A percentile compares a stretch with the other conserved stretches of the same genome.
phyloP scores from a whole-genome alignment of 176 grass and related monocot genomes.

The Oryza meridionalis region DNA sequence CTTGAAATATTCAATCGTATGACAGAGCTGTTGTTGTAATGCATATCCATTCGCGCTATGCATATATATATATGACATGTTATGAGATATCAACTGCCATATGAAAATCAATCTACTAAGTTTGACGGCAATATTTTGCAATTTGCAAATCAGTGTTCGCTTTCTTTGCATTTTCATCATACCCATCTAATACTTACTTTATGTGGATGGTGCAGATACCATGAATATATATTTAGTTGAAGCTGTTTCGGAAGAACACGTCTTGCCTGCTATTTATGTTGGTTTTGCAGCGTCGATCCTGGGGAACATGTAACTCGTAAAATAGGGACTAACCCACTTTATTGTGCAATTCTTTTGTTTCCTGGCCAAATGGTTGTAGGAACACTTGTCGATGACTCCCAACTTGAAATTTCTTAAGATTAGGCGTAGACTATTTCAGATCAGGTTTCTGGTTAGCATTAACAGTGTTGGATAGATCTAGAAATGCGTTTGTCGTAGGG shows the following conservation, averaged over 20 bases:
- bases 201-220: slow-evolving; percentile 37
- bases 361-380: slow-evolving; percentile 28
- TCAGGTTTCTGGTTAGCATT: slow-evolving; percentile 8
- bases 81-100: neutral
- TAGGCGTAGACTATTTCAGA: slow-evolving; percentile 1
- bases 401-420: neutral
- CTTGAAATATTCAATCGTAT: neutral
- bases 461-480: neutral
- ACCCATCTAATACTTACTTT: slow-evolving; percentile 5
- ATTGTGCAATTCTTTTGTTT: neutral
- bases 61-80: neutral
- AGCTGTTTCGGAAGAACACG: slow-evolving; percentile 26
- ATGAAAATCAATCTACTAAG: neutral
- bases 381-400: slow-evolving; percentile 9
- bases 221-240: slow-evolving; percentile 11
- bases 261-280: neutral
- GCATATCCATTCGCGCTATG: neutral
- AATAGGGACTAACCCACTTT: slow-evolving; percentile 13
- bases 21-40: neutral
- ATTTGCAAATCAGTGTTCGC: neutral
- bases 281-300: slow-evolving; percentile 2
- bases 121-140: neutral
- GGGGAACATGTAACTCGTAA: neutral
- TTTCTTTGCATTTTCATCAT: neutral
- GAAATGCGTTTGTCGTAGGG: neutral